Percentiles rank a stretch among this genome's conserved stretches.
These are phyloP conservation scores for Candolleomyces eurysporus DNA, from an alignment of 768 basidiomycete species.

Conservation along the genomic window DNA sequence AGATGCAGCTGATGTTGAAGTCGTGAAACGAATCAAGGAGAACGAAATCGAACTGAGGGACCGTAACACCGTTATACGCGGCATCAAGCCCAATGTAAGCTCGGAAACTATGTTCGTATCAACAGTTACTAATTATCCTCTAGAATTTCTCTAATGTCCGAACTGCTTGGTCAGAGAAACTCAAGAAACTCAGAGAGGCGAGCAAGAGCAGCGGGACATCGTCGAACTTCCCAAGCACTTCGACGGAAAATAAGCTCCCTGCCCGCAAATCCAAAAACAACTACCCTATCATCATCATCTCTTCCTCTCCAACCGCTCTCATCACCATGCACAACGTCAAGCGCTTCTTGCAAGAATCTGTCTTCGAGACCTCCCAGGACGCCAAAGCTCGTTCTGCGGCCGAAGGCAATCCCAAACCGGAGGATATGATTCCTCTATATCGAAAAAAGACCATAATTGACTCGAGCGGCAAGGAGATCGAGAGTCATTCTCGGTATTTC, in stretches of 20 bases:
- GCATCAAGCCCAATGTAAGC: constrained; percentile 80
- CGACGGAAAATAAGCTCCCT: constrained; percentile 54
- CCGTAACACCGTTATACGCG: constrained; percentile 79
- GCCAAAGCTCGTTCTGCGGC: constrained; percentile 67
- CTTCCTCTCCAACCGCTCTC: constrained; percentile 90
- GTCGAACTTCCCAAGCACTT: constrained; percentile 34
- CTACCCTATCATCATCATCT: constrained; percentile 96
- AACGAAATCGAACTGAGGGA: constrained; percentile 81
- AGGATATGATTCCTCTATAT: constrained; percentile 87
- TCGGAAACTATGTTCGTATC: background rate
- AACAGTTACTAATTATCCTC: background rate
- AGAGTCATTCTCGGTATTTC: constrained; percentile 65
- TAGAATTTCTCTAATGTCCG: constrained; percentile 82
- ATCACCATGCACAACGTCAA: constrained; percentile 99
- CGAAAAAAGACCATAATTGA: constrained; percentile 75
- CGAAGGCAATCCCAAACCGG: constrained; percentile 71
- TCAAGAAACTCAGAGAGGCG: constrained; percentile 74
- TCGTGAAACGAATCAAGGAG: constrained; percentile 80
- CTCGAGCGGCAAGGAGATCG: constrained; percentile 58
- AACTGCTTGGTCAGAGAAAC: constrained; percentile 64
- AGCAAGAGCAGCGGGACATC: constrained; percentile 51
- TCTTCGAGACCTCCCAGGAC: constrained; percentile 74
- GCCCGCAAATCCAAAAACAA: constrained; percentile 56
- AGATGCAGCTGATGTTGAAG: constrained; percentile 74
- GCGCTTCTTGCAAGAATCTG: constrained; percentile 88